These are phyloP conservation scores for Apiospora rasikravindrae DNA, from an alignment of 2,329 filamentous ascomycete genomes.

Conservation along the genomic window DNA sequence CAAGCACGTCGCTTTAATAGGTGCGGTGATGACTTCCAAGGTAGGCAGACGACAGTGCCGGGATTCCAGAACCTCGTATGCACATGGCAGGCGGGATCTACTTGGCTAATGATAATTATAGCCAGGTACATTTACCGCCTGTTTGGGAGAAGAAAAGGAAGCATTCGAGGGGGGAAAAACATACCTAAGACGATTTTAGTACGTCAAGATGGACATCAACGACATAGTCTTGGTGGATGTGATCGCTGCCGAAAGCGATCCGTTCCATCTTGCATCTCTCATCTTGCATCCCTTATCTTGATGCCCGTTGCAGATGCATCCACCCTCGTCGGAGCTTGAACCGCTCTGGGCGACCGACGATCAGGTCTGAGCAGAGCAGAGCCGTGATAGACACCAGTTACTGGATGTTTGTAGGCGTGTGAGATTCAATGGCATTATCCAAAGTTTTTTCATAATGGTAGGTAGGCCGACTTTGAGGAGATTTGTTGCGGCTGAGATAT, in stretches of 20 bases:
- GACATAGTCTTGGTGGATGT: conserved; percentile 1
- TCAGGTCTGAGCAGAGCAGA: not conserved
- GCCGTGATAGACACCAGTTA: not conserved
- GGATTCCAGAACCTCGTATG: not conserved
- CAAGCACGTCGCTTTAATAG: conserved; percentile 4
- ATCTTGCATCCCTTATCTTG: not conserved
- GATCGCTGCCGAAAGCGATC: not conserved
- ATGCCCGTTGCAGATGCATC: conserved; percentile 4
- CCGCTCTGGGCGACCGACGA: not conserved
- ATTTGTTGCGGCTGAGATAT: not conserved
- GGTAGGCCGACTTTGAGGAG: not conserved
- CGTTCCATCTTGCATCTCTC: not conserved
- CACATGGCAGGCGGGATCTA: not conserved
- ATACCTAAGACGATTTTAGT: not conserved
- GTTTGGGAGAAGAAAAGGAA: not conserved
- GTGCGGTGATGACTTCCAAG: not conserved
- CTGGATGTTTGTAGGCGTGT: not conserved
- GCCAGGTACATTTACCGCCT: not conserved
- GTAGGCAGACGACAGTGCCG: not conserved
- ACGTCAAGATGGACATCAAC: not conserved
- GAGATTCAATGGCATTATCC: not conserved
- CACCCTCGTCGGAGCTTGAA: not conserved
- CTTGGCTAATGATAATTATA: not conserved
- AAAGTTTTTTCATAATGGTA: no score
- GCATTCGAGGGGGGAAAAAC: not conserved